Conservation (phyloP, 257 asterid species). For the Capsicum pubescens region DNA sequence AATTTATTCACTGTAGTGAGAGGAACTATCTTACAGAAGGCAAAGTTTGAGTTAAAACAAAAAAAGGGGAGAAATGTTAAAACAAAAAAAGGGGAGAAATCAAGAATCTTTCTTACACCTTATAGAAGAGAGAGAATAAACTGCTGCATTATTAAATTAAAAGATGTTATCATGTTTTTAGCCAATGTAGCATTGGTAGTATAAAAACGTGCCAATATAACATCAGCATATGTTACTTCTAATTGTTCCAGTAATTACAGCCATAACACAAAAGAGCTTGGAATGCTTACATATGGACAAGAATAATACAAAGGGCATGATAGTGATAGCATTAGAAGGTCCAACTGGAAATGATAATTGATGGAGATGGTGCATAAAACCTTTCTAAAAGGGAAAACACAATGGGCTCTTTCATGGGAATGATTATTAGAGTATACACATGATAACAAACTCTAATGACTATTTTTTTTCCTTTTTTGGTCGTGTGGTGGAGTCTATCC, state of each 20-base stretch:
- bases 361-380: not conserved
- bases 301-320: not conserved
- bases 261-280: not conserved
- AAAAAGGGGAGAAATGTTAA: not conserved
- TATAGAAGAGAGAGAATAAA: not conserved
- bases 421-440: not conserved
- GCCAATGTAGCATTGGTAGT: not conserved
- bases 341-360: not conserved
- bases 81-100: not conserved
- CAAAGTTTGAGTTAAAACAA: not conserved
- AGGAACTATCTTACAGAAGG: not conserved
- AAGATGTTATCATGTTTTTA: not conserved
- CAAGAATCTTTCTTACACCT: not conserved
- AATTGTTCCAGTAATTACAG: not conserved
- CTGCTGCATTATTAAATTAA: not conserved
- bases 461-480: not conserved
- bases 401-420: not conserved
- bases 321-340: not conserved
- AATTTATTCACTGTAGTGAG: conserved; percentile 8
- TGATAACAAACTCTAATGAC: conserved; percentile 1
- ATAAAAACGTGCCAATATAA: not conserved
- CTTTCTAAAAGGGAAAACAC: not conserved
- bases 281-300: not conserved
- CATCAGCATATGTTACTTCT: not conserved
- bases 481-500: not conserved